Base-by-base conservation (phyloP, 257 asterid species). In the Marsdenia floribunda region DNA sequence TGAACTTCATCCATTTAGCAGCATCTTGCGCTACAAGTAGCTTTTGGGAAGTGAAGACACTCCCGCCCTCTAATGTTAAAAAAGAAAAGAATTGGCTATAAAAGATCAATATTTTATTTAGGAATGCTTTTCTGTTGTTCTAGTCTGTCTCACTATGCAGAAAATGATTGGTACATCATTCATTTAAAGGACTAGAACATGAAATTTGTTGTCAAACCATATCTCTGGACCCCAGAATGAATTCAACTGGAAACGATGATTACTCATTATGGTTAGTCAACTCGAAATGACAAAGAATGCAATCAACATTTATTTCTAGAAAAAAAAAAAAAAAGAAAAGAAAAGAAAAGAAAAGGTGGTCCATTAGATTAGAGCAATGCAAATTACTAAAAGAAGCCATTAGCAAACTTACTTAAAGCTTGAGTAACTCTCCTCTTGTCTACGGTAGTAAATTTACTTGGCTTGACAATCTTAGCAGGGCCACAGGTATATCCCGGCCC, bases 401-500 rank as follows among this genome's bases (percentile, higher is more conserved):
- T 50, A 6, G 73, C 40, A 22, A 3, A 75, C 89, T 89, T 82
- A 89, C 95, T 81, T 73, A 86, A 47, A 33, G 90, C 90, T 80
- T 86, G 95, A 57, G 95, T 87, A 24, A 73, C 73, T 76, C 95
- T 76, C 53, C 92, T 72, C 80, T 74, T 68, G 70, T 89, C 96
- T 1, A 79, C 75, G 4, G 84, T 29, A 11, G 49, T 9, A 55
- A 83, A 90, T 68, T 40, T 80, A 75, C 80, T 88, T 0, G 87
- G 86, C 33, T 65, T 49, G 42, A 82, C 93, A 3, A 73, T 38
- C 50, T 50, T 73, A 76, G 91, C 83, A 12, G 75, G 84, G 15
- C 91, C 91, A 61, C 96, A 90, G 1, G 88, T 88, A 68, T 90
- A 88, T 14, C 91, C 90, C 0, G 83, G 90, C 6, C 90, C 92